A percentile compares a stretch with the other conserved stretches of the same genome.
Conservation (phyloP, 169 alveolate genomes). For the Cryptosporidium felis region DNA sequence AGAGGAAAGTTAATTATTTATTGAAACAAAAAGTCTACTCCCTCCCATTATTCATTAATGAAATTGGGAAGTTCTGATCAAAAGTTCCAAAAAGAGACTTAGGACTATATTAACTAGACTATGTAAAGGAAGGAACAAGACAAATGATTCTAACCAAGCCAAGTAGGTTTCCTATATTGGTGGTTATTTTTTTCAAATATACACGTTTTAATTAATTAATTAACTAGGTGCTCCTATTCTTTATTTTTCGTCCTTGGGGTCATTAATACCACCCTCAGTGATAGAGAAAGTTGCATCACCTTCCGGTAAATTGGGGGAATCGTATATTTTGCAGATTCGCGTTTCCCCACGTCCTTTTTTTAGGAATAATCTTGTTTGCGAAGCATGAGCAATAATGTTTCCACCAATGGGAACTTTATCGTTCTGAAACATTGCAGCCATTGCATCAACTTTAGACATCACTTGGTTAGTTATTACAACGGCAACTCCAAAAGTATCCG, state of each 20-base stretch:
- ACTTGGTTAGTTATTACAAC: constrained; percentile 96
- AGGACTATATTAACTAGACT: background rate
- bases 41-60: constrained; percentile 7
- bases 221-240: background rate
- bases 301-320: constrained; percentile 98
- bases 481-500: constrained; percentile 94
- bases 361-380: constrained; percentile 94
- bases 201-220: background rate
- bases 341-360: constrained; percentile 94
- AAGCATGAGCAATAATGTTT: constrained; percentile 98
- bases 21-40: constrained; percentile 21
- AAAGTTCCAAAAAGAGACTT: background rate
- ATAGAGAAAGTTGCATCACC: constrained; percentile 95
- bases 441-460: constrained; percentile 91
- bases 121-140: no score
- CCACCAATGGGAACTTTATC: constrained; percentile 96
- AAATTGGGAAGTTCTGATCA: background rate
- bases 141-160: no score
- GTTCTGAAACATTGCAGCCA: constrained; percentile 82
- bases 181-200: background rate
- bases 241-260: constrained; percentile 79
- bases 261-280: constrained; percentile 92
- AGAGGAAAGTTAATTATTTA: constrained; percentile 8
- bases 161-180: background rate
- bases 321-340: constrained; percentile 95